Evolutionary conservation across 202 grass and related monocot genomes (phyloP).

Genomic region (Carex arenaria): DNA sequence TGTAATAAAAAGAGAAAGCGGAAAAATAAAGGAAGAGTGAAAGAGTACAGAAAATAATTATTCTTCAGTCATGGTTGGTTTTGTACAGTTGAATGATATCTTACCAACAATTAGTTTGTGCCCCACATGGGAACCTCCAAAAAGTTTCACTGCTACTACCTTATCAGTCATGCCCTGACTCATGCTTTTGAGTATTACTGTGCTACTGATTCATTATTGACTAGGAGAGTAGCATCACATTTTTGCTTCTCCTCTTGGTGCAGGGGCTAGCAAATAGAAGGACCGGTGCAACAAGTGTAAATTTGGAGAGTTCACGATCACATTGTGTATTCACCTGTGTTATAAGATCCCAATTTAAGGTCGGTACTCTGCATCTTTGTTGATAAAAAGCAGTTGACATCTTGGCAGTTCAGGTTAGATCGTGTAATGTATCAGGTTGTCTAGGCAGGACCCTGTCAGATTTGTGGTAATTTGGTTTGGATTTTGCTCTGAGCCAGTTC

Average conservation of each 20-base stretch:
- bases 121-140: neutral
- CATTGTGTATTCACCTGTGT: slow-evolving; percentile 98
- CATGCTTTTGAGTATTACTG: neutral
- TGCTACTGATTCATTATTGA: neutral
- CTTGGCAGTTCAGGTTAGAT: neutral
- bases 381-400: neutral
- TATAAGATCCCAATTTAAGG: slow-evolving; percentile 81
- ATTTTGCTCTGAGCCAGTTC: neutral
- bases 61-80: neutral
- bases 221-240: neutral
- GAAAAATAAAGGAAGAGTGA: neutral
- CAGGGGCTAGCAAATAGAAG: slow-evolving; percentile 86
- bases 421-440: neutral
- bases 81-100: neutral
- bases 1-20: neutral
- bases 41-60: neutral
- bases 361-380: slow-evolving; percentile 24
- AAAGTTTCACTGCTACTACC: neutral
- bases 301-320: slow-evolving; percentile 87
- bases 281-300: slow-evolving; percentile 78
- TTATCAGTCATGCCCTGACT: neutral
- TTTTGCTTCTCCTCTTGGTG: slow-evolving; percentile 19
- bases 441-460: neutral
- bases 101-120: neutral
- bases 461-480: neutral